A percentile compares a stretch with the other conserved stretches of the same genome.
phyloP scores from a whole-genome alignment of 2,329 filamentous ascomycete genomes.

The Beauveria rudraprayagi region DNA sequence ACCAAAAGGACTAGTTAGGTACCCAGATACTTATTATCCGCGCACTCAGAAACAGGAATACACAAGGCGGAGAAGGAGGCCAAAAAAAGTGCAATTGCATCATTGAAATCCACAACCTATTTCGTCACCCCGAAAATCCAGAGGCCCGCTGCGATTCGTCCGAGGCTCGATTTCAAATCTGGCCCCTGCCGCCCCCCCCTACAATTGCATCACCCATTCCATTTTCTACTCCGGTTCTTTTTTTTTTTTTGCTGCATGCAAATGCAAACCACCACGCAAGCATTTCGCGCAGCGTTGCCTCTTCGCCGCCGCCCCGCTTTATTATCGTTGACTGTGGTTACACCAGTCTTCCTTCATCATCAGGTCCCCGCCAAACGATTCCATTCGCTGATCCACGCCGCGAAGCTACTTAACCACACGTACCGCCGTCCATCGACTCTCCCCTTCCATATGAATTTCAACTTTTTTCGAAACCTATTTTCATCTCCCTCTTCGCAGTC shows the following conservation, averaged over 20 bases:
- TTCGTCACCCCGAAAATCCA: not conserved
- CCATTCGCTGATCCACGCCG: not conserved
- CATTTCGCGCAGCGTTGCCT: not conserved
- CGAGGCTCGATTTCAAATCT: not conserved
- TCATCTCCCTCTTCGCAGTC: constrained; percentile 48
- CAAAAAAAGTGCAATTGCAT: too few species aligned
- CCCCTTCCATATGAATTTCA: constrained; percentile 49
- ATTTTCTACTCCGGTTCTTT: not conserved
- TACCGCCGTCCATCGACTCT: not conserved
- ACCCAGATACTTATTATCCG: too few species aligned
- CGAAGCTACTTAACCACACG: not conserved
- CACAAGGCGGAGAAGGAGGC: too few species aligned
- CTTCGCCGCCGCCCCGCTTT: constrained; percentile 4
- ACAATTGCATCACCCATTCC: constrained; percentile 4
- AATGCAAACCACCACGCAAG: not conserved
- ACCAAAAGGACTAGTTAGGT: too few species aligned
- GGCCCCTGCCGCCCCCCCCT: not conserved
- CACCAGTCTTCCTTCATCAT: not conserved
- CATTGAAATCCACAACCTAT: not conserved
- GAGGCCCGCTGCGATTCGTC: not conserved
- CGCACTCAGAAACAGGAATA: too few species aligned
- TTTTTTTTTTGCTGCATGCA: not conserved
- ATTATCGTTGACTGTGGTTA: not conserved
- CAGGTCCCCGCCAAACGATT: not conserved
- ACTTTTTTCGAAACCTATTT: constrained; percentile 68